Conservation (phyloP, 108 stramenopile genomes). For the Aurantiochytrium sp. region DNA sequence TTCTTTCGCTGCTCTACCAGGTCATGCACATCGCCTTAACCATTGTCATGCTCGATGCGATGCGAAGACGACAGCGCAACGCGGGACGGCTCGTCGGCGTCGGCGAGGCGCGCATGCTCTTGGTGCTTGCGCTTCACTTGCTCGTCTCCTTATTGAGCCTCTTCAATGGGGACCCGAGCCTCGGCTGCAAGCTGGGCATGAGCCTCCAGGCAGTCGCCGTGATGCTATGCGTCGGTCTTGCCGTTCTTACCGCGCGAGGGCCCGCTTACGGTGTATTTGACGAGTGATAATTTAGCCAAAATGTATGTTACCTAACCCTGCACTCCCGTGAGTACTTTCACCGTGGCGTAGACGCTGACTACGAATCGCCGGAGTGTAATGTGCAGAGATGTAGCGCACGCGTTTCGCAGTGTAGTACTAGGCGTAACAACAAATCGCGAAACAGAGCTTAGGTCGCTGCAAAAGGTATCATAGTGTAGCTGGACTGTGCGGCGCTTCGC, state of each 20-base stretch:
- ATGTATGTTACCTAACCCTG: too few relatives aligned
- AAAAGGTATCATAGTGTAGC: too few relatives aligned
- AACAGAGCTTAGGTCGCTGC: too few relatives aligned
- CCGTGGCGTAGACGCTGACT: too few relatives aligned
- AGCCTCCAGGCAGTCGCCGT: neutral
- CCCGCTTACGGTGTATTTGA: neutral
- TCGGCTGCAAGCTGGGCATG: neutral
- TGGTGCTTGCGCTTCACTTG: neutral
- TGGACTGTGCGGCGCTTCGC: too few relatives aligned
- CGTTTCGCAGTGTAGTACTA: too few relatives aligned
- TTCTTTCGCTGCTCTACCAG: neutral
- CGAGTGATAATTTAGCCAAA: too few relatives aligned
- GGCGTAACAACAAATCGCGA: too few relatives aligned
- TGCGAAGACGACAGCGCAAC: neutral
- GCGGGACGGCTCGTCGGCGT: neutral
- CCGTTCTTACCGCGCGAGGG: neutral
- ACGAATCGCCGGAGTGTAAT: too few relatives aligned
- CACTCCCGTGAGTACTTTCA: too few relatives aligned
- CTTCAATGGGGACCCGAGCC: neutral
- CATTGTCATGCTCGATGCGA: neutral
- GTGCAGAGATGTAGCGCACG: too few relatives aligned
- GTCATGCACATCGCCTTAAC: neutral
- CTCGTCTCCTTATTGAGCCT: neutral
- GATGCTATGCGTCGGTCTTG: neutral
- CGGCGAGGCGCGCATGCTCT: neutral